Conservation (phyloP, 129 eudicot genomes). For the Calendula officinalis region DNA sequence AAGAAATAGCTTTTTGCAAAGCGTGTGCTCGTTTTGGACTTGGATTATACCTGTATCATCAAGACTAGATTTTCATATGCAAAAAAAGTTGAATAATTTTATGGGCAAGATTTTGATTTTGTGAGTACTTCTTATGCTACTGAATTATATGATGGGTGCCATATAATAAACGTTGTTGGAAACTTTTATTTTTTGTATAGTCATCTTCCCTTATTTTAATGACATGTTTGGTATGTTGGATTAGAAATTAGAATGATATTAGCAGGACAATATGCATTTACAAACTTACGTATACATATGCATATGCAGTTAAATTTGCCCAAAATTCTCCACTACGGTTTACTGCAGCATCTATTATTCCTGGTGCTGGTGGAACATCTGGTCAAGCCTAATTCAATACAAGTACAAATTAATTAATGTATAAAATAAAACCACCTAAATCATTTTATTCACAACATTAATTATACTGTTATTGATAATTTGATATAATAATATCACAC, state of each 20-base stretch:
- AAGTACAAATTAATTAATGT: neutral
- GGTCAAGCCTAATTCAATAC: constrained; percentile 65
- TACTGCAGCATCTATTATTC: constrained; percentile 87
- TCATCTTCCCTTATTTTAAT: constrained; percentile 3
- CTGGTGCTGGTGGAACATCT: constrained; percentile 96
- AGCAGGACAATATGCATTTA: neutral
- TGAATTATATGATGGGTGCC: neutral
- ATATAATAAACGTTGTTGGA: constrained; percentile 24
- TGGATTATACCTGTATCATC: constrained; percentile 88
- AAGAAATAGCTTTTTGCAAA: constrained; percentile 85
- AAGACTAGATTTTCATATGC: constrained; percentile 41
- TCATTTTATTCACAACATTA: neutral
- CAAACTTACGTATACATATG: constrained; percentile 16
- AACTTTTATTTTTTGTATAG: constrained; percentile 1
- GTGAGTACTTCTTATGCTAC: neutral
- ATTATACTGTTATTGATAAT: neutral
- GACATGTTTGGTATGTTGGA: neutral
- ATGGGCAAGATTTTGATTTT: constrained; percentile 9
- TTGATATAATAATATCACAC: no score
- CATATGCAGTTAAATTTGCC: constrained; percentile 56
- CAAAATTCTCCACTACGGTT: constrained; percentile 81
- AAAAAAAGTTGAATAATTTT: constrained; percentile 15
- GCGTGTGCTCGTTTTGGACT: constrained; percentile 99
- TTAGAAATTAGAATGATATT: neutral
- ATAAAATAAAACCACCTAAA: neutral